These are phyloP conservation scores for Fusarium cyanostomum DNA, from an alignment of 2,329 filamentous ascomycete species.

Conservation along the genomic window DNA sequence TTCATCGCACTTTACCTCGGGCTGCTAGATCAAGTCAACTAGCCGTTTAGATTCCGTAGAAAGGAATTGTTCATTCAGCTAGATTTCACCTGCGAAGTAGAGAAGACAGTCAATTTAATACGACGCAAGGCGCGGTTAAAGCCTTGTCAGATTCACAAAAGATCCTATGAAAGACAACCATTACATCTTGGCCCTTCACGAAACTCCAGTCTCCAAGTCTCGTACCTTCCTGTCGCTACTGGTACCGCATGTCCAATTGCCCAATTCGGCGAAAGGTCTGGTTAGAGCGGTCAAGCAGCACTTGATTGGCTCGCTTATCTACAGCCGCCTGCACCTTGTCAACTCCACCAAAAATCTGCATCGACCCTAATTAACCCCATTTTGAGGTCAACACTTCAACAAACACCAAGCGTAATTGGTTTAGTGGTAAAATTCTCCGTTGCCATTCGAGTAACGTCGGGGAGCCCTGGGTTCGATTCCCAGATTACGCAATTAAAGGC, in stretches of 20 bases:
- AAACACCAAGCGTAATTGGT: conserved; percentile 19
- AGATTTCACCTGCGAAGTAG: too few species aligned
- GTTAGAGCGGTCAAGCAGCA: not conserved
- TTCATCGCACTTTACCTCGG: too few species aligned
- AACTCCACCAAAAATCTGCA: conserved; percentile 3
- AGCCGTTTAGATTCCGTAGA: too few species aligned
- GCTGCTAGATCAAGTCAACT: too few species aligned
- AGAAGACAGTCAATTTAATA: too few species aligned
- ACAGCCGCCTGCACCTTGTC: not conserved
- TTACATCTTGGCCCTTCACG: too few species aligned
- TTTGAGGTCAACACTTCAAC: not conserved
- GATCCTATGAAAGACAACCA: too few species aligned
- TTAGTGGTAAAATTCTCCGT: conserved; percentile 16
- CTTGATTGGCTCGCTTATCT: not conserved
- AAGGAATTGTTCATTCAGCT: too few species aligned
- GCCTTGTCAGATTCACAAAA: too few species aligned
- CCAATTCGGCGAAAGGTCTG: not conserved
- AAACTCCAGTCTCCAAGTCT: too few species aligned
- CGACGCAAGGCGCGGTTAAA: too few species aligned
- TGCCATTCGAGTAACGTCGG: conserved; percentile 19
- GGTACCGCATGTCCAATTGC: not conserved
- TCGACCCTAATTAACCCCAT: not conserved
- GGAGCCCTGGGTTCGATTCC: conserved; percentile 23
- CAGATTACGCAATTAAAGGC: conserved; percentile 19
- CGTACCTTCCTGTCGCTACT: too few species aligned